These are phyloP conservation scores for Liriodendron chinense DNA, from an alignment of 164 flowering plant species.

Conservation along the genomic window DNA sequence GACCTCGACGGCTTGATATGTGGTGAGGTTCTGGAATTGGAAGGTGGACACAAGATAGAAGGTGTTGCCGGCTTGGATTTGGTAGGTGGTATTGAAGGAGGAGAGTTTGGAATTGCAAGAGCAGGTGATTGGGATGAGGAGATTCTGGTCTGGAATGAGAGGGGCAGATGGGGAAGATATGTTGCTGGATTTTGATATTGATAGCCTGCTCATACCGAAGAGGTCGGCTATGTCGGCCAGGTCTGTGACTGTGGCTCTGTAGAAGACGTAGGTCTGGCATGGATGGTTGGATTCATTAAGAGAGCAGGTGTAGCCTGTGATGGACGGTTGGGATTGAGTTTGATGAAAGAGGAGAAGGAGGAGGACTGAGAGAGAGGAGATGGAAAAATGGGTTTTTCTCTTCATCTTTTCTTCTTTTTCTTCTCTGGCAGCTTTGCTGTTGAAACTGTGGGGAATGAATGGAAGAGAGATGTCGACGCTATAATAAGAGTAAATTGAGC, in stretches of 20 bases:
- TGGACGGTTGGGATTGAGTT: conserved; percentile 28
- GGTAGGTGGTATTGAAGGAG: conserved; percentile 44
- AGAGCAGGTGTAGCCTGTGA: conserved; percentile 57
- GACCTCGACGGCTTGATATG: conserved; percentile 59
- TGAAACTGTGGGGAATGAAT: background rate
- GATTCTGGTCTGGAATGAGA: conserved; percentile 51
- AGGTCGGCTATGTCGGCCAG: conserved; percentile 71
- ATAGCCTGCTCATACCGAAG: conserved; percentile 59
- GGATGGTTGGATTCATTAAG: conserved; percentile 34
- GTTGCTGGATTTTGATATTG: conserved; percentile 68
- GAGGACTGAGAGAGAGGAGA: conserved; percentile 4
- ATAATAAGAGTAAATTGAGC: no score
- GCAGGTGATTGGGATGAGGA: conserved; percentile 70
- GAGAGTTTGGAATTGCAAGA: conserved; percentile 54
- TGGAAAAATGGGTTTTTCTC: background rate
- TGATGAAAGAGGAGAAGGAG: conserved; percentile 12
- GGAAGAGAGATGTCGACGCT: background rate
- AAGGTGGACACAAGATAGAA: conserved; percentile 50
- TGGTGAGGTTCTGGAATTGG: conserved; percentile 61
- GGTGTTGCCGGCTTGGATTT: conserved; percentile 55
- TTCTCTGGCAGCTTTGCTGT: background rate
- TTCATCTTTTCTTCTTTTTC: background rate
- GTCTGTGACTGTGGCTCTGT: conserved; percentile 58
- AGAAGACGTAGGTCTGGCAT: conserved; percentile 65
- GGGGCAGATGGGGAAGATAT: conserved; percentile 51